phyloP scores from a whole-genome alignment of 257 asterid species.

The Petunia secreta region DNA sequence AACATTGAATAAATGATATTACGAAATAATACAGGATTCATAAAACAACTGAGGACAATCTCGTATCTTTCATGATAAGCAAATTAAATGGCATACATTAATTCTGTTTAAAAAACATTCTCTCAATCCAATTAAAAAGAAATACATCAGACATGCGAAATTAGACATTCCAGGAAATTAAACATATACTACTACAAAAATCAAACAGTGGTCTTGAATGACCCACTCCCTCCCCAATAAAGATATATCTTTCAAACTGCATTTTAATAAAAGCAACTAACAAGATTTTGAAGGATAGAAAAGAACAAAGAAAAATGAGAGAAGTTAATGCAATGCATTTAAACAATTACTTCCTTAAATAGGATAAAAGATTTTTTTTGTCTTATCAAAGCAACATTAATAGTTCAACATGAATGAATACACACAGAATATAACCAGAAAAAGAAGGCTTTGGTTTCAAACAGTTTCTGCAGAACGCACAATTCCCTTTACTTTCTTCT shows the following conservation, averaged over 20 bases:
- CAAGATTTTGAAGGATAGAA: neutral
- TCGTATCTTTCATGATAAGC: neutral
- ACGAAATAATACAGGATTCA: neutral
- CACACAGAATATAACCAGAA: neutral
- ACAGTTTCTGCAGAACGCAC: neutral
- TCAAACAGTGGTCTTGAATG: conserved; percentile 23
- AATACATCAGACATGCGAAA: neutral
- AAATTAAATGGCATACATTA: conserved; percentile 2
- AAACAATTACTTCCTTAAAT: neutral
- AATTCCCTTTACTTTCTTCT: neutral
- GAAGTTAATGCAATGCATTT: neutral
- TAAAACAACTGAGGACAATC: neutral
- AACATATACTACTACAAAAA: neutral
- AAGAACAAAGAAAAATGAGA: neutral
- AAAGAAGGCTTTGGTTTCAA: conserved; percentile 5
- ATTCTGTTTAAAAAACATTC: neutral
- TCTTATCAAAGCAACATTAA: conserved; percentile 12
- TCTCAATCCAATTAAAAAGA: conserved; percentile 15
- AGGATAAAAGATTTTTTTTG: neutral
- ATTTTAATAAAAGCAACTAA: conserved; percentile 5
- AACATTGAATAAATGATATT: neutral
- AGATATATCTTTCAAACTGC: neutral
- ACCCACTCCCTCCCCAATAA: neutral
- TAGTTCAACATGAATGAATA: conserved; percentile 18
- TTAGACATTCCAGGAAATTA: neutral